Evolutionary conservation across 768 basidiomycete species (phyloP), one percentile per base, ranked within the genome.

Genomic region (Ramaria sp.): DNA sequence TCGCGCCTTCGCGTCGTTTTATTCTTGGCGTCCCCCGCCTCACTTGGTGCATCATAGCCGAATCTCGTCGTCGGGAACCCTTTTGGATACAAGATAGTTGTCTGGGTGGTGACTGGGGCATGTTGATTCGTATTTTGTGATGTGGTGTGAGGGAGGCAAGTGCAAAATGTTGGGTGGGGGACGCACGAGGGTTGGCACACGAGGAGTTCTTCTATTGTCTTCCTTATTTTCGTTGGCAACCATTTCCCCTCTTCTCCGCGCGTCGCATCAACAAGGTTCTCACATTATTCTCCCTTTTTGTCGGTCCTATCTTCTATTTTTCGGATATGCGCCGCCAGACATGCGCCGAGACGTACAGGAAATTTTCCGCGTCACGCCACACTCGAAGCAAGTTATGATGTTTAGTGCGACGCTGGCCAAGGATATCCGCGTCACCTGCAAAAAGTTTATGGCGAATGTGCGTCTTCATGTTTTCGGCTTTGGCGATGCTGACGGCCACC

Each of bases 371-470:
- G 81, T 91, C 16, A 98, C 96, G 18, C 96, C 96, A 49, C 95
- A 96, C 71, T 93, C 96, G 79, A 99, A 99, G 76, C 95, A 99
- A 78, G 96, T 99, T 61, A 99, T 99, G 96, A 99, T 99, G 96
- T 99, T 99, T 78, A 95, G 92, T 63, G 96, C 96, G 38, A 99
- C 96, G 0, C 73, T 99, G 57, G 83, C 91, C 55, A 98, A 99
- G 76, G 96, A 98, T 60, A 95, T 99, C 56, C 79, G 96, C 55
- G 78, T 84, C 6, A 98, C 96, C 0, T 99, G 96, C 82, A 98
- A 98, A 74, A 98, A 99, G 68, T 99, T 99, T 70, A 99, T 99
- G 96, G 88, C 89, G 30, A 95, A 90, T 66, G 96, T 97, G 63
- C 59, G 93, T 78, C 0, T 18, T 9, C 39, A 34, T 51, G 48